phyloP scores from a whole-genome alignment of 257 asterid species.

The Ehretia macrophylla region DNA sequence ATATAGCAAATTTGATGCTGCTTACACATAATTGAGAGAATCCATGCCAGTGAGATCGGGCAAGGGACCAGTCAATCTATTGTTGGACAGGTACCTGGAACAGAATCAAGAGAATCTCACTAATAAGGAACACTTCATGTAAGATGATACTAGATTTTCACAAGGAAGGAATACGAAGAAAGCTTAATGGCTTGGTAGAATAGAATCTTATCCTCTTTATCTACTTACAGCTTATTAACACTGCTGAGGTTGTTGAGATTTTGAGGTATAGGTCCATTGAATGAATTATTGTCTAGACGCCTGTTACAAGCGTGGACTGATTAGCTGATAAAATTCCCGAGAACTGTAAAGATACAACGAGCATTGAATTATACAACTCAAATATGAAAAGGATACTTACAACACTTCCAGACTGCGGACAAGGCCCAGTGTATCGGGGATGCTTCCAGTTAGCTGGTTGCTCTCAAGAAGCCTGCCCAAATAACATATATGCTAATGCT shows the following conservation, averaged over 20 bases:
- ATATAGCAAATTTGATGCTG: background rate
- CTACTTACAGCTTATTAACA: slow-evolving; percentile 62
- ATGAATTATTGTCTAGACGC: slow-evolving; percentile 64
- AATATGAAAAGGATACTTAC: slow-evolving; percentile 54
- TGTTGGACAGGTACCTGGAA: slow-evolving; percentile 62
- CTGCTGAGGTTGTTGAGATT: slow-evolving; percentile 57
- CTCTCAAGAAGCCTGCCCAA: slow-evolving; percentile 66
- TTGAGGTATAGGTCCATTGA: slow-evolving; percentile 52
- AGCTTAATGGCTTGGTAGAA: background rate
- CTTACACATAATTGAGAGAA: slow-evolving; percentile 65
- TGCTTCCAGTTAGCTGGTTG: slow-evolving; percentile 55
- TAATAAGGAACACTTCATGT: no score
- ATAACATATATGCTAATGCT: no score
- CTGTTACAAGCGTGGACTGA: slow-evolving; percentile 27
- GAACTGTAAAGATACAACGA: background rate
- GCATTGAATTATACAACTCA: background rate
- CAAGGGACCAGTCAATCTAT: slow-evolving; percentile 56
- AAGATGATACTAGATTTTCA: no score
- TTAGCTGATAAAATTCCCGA: slow-evolving; percentile 7
- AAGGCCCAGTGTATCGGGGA: slow-evolving; percentile 66
- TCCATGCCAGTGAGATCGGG: slow-evolving; percentile 69
- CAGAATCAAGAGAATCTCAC: slow-evolving; percentile 4
- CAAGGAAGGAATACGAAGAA: no score
- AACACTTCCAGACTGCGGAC: slow-evolving; percentile 55
- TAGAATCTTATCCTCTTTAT: background rate